Conservation (phyloP, 352 stramenopile species). For the Aphanomyces stellatus region DNA sequence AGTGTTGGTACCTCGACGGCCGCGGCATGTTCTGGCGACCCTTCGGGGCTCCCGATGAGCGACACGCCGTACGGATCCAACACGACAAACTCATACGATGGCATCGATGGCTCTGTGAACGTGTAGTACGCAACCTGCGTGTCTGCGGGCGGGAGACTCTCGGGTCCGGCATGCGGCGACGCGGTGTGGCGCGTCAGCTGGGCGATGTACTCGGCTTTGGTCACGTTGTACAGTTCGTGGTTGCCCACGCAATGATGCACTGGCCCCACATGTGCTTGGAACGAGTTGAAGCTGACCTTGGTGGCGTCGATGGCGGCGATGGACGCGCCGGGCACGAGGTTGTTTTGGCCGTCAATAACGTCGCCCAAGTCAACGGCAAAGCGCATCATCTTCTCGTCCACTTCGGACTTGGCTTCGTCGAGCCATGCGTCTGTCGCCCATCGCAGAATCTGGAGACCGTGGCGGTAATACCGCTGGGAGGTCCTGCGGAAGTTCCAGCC, state of each 20-base stretch:
- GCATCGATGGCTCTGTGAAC: conserved; percentile 38
- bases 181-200: conserved; percentile 30
- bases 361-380: conserved; percentile 84
- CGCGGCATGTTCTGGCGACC: conserved; percentile 41
- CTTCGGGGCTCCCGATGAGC: conserved; percentile 39
- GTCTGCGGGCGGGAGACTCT: background rate
- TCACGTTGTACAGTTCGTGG: conserved; percentile 82
- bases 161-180: background rate
- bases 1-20: conserved; percentile 23
- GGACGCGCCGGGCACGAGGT: conserved; percentile 33
- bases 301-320: conserved; percentile 31
- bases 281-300: conserved; percentile 33
- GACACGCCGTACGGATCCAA: conserved; percentile 67
- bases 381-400: conserved; percentile 18
- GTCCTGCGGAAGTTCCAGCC: conserved; percentile 70
- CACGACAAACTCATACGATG: conserved; percentile 50
- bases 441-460: conserved; percentile 45
- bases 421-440: conserved; percentile 46
- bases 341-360: conserved; percentile 78
- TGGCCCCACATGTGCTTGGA: conserved; percentile 35
- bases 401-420: background rate
- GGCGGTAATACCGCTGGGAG: conserved; percentile 59
- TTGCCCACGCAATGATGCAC: conserved; percentile 79
- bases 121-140: conserved; percentile 41
- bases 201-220: conserved; percentile 32